Conservation (phyloP, 1,284 basidiomycete genomes). For the Malassezia yamatoensis region DNA sequence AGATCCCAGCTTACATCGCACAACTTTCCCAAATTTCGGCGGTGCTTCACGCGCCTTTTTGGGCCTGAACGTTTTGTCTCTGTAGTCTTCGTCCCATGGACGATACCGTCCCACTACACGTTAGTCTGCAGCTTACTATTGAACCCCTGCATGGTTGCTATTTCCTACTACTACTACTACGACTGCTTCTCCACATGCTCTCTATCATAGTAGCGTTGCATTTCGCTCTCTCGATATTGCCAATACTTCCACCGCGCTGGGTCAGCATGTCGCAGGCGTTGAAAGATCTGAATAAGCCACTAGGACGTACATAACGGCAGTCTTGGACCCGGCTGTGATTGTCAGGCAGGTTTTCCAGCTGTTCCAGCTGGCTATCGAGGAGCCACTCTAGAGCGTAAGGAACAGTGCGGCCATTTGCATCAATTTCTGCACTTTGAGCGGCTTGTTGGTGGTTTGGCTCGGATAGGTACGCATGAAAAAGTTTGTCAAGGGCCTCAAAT, state of each 20-base stretch:
- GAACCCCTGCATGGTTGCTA: slow-evolving; percentile 39
- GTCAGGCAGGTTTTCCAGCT: neutral
- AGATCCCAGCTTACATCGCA: slow-evolving; percentile 52
- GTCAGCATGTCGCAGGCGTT: slow-evolving; percentile 6
- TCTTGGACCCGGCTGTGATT: neutral
- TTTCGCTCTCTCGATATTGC: neutral
- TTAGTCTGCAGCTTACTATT: slow-evolving; percentile 18
- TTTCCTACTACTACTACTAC: too few relatives aligned
- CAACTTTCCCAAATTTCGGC: slow-evolving; percentile 79
- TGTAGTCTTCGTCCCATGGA: slow-evolving; percentile 26
- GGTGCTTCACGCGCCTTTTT: slow-evolving; percentile 63
- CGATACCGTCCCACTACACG: slow-evolving; percentile 34
- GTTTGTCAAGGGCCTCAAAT: neutral
- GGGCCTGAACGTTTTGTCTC: slow-evolving; percentile 47
- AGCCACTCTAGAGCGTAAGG: slow-evolving; percentile 36
- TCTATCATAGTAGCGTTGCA: too few relatives aligned
- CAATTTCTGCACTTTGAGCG: slow-evolving; percentile 17
- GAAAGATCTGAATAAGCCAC: slow-evolving; percentile 5
- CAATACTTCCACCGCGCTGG: slow-evolving; percentile 9
- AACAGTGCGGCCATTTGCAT: slow-evolving; percentile 17
- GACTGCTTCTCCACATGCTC: too few relatives aligned
- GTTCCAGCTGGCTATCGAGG: slow-evolving; percentile 2
- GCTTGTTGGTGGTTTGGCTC: slow-evolving; percentile 19
- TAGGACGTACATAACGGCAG: neutral
- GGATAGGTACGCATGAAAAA: slow-evolving; percentile 15